phyloP scores from a whole-genome alignment of 2,329 filamentous ascomycete species.

The Geosmithia putterillii region DNA sequence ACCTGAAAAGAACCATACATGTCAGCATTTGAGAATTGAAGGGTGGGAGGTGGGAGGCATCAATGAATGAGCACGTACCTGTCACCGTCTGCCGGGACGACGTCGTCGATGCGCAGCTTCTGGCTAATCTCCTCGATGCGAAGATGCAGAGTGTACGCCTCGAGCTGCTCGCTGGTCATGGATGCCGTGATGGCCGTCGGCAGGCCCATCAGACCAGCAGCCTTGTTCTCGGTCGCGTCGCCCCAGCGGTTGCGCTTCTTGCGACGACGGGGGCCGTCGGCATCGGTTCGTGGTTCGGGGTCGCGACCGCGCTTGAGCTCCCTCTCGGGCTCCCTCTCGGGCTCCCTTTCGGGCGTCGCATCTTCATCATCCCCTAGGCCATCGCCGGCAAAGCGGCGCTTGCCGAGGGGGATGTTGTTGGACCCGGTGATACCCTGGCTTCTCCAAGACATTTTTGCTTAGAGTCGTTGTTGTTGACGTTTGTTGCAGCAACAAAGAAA shows the following conservation, averaged over 20 bases:
- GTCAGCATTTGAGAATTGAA: conserved; percentile 5
- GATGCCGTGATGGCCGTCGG: conserved; percentile 92
- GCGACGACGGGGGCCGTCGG: conserved; percentile 73
- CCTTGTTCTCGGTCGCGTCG: conserved; percentile 95
- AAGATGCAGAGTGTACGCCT: conserved; percentile 91
- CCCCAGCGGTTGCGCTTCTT: conserved; percentile 99
- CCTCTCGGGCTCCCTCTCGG: conserved; percentile 22
- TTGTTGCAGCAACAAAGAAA: background rate
- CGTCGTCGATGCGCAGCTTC: conserved; percentile 97
- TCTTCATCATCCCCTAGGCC: too few species aligned
- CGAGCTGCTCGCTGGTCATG: conserved; percentile 97
- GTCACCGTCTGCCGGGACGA: conserved; percentile 91
- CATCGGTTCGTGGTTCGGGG: conserved; percentile 59
- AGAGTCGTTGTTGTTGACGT: background rate
- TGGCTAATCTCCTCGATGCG: conserved; percentile 99
- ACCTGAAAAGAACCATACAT: conserved; percentile 43
- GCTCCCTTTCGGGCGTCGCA: conserved; percentile 35
- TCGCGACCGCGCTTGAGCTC: conserved; percentile 82
- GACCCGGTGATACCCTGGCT: conserved; percentile 86
- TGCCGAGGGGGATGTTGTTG: conserved; percentile 93
- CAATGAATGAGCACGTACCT: conserved; percentile 59
- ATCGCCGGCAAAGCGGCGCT: conserved; percentile 66
- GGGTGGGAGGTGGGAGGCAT: background rate
- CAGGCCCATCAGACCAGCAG: conserved; percentile 91
- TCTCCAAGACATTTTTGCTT: conserved; percentile 48